Evolutionary conservation across 768 basidiomycete species (phyloP).

Genomic region (Collybia mongolica): DNA sequence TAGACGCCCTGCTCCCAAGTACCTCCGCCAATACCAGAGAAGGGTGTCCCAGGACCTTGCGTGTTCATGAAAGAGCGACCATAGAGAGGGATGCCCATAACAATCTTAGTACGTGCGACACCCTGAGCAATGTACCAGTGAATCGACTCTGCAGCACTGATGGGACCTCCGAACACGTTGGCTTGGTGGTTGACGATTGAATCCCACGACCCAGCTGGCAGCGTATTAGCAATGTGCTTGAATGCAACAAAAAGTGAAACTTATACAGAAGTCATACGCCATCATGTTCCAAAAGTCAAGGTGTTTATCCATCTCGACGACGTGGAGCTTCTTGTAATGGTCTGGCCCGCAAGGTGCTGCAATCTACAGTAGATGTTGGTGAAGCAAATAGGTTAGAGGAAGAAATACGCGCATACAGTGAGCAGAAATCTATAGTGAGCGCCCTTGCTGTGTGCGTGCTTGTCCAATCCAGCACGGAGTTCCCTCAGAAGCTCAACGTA

Average conservation of each 20-base stretch:
- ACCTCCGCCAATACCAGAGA: conserved; percentile 81
- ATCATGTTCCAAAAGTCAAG: conserved; percentile 99
- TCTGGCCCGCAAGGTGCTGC: conserved; percentile 91
- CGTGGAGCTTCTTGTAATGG: conserved; percentile 77
- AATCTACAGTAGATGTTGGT: conserved; percentile 45
- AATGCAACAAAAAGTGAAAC: neutral
- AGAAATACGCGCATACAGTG: conserved; percentile 49
- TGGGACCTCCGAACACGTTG: conserved; percentile 67
- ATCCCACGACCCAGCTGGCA: conserved; percentile 77
- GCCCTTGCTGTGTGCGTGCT: conserved; percentile 59
- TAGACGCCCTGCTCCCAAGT: conserved; percentile 92
- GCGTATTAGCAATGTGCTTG: neutral
- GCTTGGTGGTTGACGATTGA: conserved; percentile 78
- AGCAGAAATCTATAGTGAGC: conserved; percentile 66
- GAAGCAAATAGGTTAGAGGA: neutral
- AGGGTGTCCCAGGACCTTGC: conserved; percentile 75
- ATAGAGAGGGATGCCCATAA: conserved; percentile 91
- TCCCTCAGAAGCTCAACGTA: conserved; percentile 83
- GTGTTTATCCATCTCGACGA: conserved; percentile 81
- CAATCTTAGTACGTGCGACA: conserved; percentile 74
- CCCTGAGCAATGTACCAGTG: conserved; percentile 71
- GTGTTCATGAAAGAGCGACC: conserved; percentile 90
- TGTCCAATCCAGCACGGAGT: conserved; percentile 72
- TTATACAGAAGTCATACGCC: conserved; percentile 84
- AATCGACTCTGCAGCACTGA: conserved; percentile 65